Evolutionary conservation across 495 filamentous ascomycete species (phyloP).

Genomic region (Pyronema omphalodes): DNA sequence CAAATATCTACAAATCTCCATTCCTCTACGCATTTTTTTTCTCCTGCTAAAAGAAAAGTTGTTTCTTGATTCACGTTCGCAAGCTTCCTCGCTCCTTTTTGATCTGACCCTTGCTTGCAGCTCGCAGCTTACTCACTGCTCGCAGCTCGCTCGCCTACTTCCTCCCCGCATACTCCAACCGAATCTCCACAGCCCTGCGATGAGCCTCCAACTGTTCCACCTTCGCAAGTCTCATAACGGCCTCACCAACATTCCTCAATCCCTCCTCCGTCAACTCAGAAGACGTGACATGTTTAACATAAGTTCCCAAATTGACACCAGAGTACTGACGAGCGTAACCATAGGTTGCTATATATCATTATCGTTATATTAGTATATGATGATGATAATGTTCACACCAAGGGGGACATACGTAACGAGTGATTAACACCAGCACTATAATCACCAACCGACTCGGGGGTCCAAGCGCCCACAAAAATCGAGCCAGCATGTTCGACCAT

Average conservation of each 20-base stretch:
- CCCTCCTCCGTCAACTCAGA: constrained; percentile 75
- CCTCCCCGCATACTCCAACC: constrained; percentile 33
- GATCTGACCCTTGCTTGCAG: no score
- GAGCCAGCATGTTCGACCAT: constrained; percentile 86
- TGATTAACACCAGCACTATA: constrained; percentile 97
- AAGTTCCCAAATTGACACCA: constrained; percentile 85
- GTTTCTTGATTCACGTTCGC: no score
- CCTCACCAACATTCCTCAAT: constrained; percentile 58
- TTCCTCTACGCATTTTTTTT: no score
- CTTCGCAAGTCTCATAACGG: constrained; percentile 83
- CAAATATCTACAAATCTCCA: no score
- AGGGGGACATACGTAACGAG: constrained; percentile 59
- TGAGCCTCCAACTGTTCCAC: constrained; percentile 94
- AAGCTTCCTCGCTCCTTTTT: no score
- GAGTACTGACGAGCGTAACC: constrained; percentile 97
- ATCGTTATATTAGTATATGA: constrained; percentile 12
- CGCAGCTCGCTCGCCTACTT: not conserved
- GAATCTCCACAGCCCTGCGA: constrained; percentile 74
- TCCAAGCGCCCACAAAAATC: constrained; percentile 91
- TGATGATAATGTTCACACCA: no score
- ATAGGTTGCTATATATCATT: constrained; percentile 55
- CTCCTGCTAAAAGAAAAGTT: no score
- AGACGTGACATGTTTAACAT: constrained; percentile 91
- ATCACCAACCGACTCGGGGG: constrained; percentile 89
- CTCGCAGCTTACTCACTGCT: no score